A percentile compares a stretch with the other conserved stretches of the same genome.
Evolutionary conservation across 2,329 filamentous ascomycete genomes (phyloP).

Genomic region (Zymoseptoria ardabiliae): DNA sequence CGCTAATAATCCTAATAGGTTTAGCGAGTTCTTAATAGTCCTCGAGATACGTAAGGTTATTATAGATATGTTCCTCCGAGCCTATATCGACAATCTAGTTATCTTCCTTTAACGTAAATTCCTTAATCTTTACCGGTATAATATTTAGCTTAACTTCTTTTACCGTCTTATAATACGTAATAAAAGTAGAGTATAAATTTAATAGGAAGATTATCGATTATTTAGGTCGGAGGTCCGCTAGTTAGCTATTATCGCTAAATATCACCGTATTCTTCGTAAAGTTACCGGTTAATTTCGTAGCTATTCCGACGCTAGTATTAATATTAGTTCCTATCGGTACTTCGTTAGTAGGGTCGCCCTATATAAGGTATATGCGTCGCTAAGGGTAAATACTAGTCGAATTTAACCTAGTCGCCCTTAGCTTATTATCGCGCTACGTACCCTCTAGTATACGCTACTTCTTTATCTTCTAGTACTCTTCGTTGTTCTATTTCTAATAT

Average conservation of each 20-base stretch:
- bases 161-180: background rate
- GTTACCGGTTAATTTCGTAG: background rate
- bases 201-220: background rate
- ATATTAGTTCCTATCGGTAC: background rate
- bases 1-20: background rate
- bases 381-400: background rate
- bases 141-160: background rate
- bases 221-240: slow-evolving; percentile 1
- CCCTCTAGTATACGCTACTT: background rate
- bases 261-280: background rate
- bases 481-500: background rate
- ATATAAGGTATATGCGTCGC: background rate
- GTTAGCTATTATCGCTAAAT: background rate
- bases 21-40: background rate
- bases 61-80: background rate
- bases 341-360: background rate
- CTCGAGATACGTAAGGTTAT: background rate
- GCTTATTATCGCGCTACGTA: background rate
- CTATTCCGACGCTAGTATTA: background rate
- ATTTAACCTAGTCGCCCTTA: background rate
- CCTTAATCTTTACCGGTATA: background rate
- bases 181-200: background rate
- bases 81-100: background rate
- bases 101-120: background rate
- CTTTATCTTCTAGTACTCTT: background rate